Conservation (phyloP, 352 stramenopile genomes). For the Pythium utonaiense region DNA sequence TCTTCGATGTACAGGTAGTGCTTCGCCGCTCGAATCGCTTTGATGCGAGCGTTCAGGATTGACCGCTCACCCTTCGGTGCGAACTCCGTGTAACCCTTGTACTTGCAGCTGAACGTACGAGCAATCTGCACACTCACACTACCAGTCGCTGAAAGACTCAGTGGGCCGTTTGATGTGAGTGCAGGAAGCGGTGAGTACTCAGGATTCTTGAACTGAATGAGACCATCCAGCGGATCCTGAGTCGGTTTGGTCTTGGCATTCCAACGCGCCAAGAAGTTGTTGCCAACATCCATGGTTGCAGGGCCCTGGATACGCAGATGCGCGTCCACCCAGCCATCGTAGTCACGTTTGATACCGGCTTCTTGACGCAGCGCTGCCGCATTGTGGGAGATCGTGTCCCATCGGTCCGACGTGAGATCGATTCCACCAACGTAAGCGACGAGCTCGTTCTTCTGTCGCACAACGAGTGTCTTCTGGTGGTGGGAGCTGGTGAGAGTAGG, state of each 20-base stretch:
- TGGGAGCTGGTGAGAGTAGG: constrained; percentile 28
- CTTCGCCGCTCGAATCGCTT: constrained; percentile 31
- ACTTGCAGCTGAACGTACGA: constrained; percentile 40
- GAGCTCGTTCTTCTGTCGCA: constrained; percentile 19
- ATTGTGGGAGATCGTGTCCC: constrained; percentile 60
- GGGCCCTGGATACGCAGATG: constrained; percentile 41
- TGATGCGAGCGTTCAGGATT: constrained; percentile 28
- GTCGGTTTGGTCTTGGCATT: constrained; percentile 42
- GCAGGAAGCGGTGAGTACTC: constrained; percentile 14
- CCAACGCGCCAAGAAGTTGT: constrained; percentile 56
- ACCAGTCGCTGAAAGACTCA: constrained; percentile 26
- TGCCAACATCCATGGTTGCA: constrained; percentile 42
- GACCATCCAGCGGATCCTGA: constrained; percentile 26
- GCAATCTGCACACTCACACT: constrained; percentile 29
- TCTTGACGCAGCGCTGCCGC: constrained; percentile 30
- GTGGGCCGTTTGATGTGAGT: constrained; percentile 43
- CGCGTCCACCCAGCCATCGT: constrained; percentile 55
- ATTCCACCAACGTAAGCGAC: constrained; percentile 56
- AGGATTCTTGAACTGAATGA: constrained; percentile 49
- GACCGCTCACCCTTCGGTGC: constrained; percentile 32
- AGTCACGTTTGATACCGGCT: constrained; percentile 25
- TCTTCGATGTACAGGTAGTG: constrained; percentile 49
- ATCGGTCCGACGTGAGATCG: constrained; percentile 56
- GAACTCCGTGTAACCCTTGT: constrained; percentile 30
- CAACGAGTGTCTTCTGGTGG: constrained; percentile 49